phyloP scores from a whole-genome alignment of 192 early-diverging fungal genomes.

The Ramicandelaber brevisporus region DNA sequence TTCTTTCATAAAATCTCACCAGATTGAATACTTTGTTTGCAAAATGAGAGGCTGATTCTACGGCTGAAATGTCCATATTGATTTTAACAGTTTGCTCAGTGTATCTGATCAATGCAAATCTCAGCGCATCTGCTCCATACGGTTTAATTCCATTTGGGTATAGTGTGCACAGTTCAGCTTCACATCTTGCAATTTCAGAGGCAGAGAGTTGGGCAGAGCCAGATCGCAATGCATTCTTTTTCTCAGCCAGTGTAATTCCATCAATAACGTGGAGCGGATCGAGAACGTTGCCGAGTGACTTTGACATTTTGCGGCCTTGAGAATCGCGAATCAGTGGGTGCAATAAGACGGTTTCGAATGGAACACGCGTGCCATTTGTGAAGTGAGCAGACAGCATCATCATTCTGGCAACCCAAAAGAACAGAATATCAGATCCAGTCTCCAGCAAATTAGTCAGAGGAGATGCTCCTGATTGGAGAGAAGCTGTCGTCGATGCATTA shows the following conservation, averaged over 20 bases:
- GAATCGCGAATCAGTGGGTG: constrained; percentile 71
- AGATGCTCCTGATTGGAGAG: background rate
- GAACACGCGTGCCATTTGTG: constrained; percentile 33
- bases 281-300: constrained; percentile 57
- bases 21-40: constrained; percentile 37
- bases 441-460: constrained; percentile 57
- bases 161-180: constrained; percentile 35
- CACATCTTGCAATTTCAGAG: constrained; percentile 43
- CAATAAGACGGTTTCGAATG: constrained; percentile 69
- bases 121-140: constrained; percentile 73
- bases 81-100: constrained; percentile 23
- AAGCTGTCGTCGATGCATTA: constrained; percentile 7
- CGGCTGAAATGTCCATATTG: background rate
- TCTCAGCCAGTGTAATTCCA: constrained; percentile 25
- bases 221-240: constrained; percentile 35
- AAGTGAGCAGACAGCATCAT: constrained; percentile 81
- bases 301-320: constrained; percentile 58
- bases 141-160: constrained; percentile 75
- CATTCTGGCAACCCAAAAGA: constrained; percentile 98
- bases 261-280: constrained; percentile 39
- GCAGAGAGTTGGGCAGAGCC: constrained; percentile 56
- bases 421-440: constrained; percentile 90
- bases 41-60: background rate
- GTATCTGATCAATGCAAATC: constrained; percentile 37
- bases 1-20: constrained; percentile 90